These are phyloP conservation scores for Aspergillus fructus DNA, from an alignment of 2,329 filamentous ascomycete species.

Conservation along the genomic window DNA sequence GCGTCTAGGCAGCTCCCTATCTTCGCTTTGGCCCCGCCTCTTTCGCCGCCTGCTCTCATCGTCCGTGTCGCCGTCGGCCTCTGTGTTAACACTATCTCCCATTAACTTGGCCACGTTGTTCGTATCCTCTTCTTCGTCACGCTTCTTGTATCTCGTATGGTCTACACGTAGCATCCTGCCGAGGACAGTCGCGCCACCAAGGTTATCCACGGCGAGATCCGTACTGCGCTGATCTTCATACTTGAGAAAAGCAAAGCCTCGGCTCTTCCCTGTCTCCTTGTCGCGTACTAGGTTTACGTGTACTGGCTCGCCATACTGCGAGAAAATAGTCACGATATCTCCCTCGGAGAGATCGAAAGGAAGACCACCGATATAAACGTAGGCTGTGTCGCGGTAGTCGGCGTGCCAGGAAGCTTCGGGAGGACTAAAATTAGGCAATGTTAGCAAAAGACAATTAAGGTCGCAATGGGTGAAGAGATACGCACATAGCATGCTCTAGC, in stretches of 20 bases:
- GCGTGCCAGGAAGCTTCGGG: slow-evolving; percentile 92
- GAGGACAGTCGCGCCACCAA: slow-evolving; percentile 80
- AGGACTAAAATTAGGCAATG: slow-evolving; percentile 52
- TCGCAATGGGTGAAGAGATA: slow-evolving; percentile 21
- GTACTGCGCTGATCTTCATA: slow-evolving; percentile 98
- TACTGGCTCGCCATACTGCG: slow-evolving; percentile 91
- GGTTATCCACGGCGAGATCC: slow-evolving; percentile 92
- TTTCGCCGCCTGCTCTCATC: slow-evolving; percentile 36
- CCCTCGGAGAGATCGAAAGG: slow-evolving; percentile 92
- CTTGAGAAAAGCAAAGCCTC: slow-evolving; percentile 93
- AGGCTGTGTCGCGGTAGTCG: slow-evolving; percentile 97
- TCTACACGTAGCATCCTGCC: slow-evolving; percentile 83
- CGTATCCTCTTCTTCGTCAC: slow-evolving; percentile 65
- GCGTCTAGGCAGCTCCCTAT: slow-evolving; percentile 47
- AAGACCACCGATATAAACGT: slow-evolving; percentile 91
- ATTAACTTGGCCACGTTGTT: slow-evolving; percentile 50
- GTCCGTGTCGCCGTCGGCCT: slow-evolving; percentile 36
- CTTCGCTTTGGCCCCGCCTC: slow-evolving; percentile 41
- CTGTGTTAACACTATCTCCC: slow-evolving; percentile 44
- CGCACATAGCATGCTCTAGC: slow-evolving; percentile 81
- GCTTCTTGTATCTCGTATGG: slow-evolving; percentile 86
- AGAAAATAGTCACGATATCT: slow-evolving; percentile 94
- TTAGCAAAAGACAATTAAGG: slow-evolving; percentile 2
- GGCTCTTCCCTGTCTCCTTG: slow-evolving; percentile 93
- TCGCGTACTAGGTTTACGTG: slow-evolving; percentile 91